Percentiles rank a stretch among this genome's conserved stretches.
Conservation (phyloP, 1,139 yeast genomes). For the Taphrina populina region DNA sequence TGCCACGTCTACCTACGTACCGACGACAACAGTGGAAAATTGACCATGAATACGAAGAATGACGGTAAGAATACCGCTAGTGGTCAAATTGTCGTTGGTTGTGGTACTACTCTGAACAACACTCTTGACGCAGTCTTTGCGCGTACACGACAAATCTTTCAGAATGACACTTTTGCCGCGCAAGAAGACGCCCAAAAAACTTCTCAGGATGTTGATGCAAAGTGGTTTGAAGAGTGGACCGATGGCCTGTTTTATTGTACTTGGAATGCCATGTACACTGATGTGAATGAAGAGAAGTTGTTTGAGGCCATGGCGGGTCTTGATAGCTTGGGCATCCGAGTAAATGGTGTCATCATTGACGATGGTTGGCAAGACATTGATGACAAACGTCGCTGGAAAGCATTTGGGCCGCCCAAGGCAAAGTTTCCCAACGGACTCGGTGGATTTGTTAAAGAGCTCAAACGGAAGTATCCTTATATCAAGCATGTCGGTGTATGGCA, state of each 20-base stretch:
- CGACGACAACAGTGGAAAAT: background rate
- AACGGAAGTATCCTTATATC: constrained; percentile 42
- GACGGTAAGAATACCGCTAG: background rate
- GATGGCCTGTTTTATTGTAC: constrained; percentile 43
- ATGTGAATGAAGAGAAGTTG: constrained; percentile 40
- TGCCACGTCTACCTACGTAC: constrained; percentile 1
- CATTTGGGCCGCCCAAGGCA: constrained; percentile 40
- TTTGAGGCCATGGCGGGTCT: constrained; percentile 41
- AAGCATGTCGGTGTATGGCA: constrained; percentile 45
- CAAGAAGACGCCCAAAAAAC: background rate
- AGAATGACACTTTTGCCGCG: background rate
- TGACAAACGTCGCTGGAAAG: constrained; percentile 40
- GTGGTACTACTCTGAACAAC: background rate
- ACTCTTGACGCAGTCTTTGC: constrained; percentile 9
- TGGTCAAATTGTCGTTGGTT: constrained; percentile 4
- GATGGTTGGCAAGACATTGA: constrained; percentile 45
- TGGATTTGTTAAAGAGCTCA: constrained; percentile 40
- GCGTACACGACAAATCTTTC: background rate
- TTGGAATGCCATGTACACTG: constrained; percentile 44
- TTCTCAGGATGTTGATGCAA: constrained; percentile 2
- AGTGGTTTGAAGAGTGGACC: constrained; percentile 37
- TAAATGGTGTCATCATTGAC: constrained; percentile 43
- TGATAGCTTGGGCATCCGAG: constrained; percentile 40
- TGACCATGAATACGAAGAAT: constrained; percentile 11
- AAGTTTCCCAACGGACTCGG: constrained; percentile 43